Evolutionary conservation across 352 stramenopile species (phyloP), one percentile per base, ranked within the genome.

Genomic region (Globisporangium emineosum): DNA sequence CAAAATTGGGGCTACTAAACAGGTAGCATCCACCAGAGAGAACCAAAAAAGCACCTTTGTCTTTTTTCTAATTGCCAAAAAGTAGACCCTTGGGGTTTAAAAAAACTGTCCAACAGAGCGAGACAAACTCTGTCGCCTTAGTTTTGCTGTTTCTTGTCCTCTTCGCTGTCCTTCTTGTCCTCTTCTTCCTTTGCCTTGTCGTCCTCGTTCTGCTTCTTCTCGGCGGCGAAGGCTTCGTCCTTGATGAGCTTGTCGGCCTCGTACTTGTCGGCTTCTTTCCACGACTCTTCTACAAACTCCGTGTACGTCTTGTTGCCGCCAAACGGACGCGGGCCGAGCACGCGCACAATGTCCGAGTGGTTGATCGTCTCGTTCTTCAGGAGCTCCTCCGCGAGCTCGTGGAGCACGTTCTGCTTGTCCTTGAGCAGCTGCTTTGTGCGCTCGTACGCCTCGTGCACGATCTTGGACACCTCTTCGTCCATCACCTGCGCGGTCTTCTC

Each of bases 291-390:
- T 35, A 95, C 85, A 54, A 98, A 99, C 77, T 99, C 96, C 35
- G 97, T 90, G 86, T 99, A 99, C 56, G 88, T 94, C 72, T 96
- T 90, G 79, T 99, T 92, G 60, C 89, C 88, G 57, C 83, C 83
- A 72, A 98, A 99, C 42, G 96, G 96, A 62, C 97, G 89, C 13
- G 86, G 79, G 13, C 97, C 97, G 68, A 99, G 91, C 52, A 98
- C 78, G 49, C 96, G 86, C 51, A 98, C 84, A 55, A 99, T 97
- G 79, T 99, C 96, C 69, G 97, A 93, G 79, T 99, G 96, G 66
- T 98, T 99, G 69, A 99, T 99, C n/a, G 97, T 99, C 86, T 99
- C 97, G 70, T 99, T 98, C 70, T 98, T 91, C 27, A 99, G 84
- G 51, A 99, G 77, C 57, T 98, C 79, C 62, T 99, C 88, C 0